phyloP scores from a whole-genome alignment of 2,329 filamentous ascomycete species.

The Pseudopithomyces maydicus region DNA sequence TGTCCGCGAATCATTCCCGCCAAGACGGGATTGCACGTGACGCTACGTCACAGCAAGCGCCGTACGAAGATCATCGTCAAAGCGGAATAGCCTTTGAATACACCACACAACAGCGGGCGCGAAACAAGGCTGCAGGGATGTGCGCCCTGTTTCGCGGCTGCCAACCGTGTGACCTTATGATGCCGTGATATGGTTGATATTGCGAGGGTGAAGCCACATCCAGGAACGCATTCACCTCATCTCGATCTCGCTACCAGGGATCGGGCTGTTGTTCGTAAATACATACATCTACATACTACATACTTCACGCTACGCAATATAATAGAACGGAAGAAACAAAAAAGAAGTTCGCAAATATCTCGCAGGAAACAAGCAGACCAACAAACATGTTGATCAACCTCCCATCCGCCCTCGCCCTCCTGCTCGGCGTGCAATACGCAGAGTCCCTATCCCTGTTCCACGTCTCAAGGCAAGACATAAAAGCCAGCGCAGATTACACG shows the following conservation, averaged over 20 bases:
- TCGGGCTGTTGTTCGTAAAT: background rate
- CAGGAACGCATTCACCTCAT: background rate
- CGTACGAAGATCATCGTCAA: constrained; percentile 3
- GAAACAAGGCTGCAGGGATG: constrained; percentile 7
- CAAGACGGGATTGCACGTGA: constrained; percentile 10
- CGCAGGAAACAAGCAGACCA: background rate
- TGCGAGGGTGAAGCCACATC: background rate
- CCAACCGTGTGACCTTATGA: background rate
- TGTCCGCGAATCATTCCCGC: constrained; percentile 7
- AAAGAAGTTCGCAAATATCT: too few relatives aligned
- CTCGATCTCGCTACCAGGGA: background rate
- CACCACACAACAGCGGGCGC: constrained; percentile 1
- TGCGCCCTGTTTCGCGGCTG: background rate
- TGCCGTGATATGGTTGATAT: background rate
- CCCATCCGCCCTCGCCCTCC: background rate
- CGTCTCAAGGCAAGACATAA: background rate
- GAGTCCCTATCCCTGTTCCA: background rate
- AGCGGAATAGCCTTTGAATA: background rate
- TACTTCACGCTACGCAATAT: too few relatives aligned
- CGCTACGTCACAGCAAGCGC: constrained; percentile 19
- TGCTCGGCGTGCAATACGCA: background rate
- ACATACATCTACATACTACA: too few relatives aligned
- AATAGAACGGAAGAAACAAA: background rate
- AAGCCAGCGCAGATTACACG: constrained; percentile 43
- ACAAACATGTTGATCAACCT: background rate